Evolutionary conservation across 257 asterid species (phyloP).

Genomic region (Solanum appendiculatum): DNA sequence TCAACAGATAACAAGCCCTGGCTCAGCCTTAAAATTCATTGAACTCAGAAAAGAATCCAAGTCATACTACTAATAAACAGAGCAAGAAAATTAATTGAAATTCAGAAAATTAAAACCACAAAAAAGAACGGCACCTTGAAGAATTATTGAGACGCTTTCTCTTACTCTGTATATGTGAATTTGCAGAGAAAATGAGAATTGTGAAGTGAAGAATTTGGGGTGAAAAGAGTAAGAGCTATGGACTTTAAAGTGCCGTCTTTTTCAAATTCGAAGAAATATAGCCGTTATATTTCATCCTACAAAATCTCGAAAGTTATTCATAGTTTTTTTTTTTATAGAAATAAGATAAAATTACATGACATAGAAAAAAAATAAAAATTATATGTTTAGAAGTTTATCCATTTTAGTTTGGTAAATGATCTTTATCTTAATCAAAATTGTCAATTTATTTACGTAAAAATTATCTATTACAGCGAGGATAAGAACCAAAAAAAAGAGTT

Average conservation of each 20-base stretch:
- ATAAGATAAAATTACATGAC: not conserved
- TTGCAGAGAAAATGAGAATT: not conserved
- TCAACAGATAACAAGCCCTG: not conserved
- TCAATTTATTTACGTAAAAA: not conserved
- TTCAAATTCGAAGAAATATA: constrained; percentile 1
- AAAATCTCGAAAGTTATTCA: not conserved
- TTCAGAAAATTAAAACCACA: not conserved
- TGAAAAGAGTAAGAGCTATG: not conserved
- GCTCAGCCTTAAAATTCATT: not conserved
- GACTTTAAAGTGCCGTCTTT: not conserved
- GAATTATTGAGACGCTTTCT: not conserved
- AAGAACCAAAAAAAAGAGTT: not conserved
- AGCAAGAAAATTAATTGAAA: not conserved
- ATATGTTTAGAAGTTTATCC: too few species aligned
- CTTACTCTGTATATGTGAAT: not conserved
- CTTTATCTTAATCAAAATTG: not conserved
- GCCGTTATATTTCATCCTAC: not conserved
- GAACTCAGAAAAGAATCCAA: not conserved
- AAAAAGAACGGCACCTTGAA: not conserved
- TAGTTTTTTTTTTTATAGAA: not conserved
- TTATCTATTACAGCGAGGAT: not conserved
- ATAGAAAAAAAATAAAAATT: too few species aligned
- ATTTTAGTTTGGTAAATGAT: not conserved
- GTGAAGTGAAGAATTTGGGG: not conserved
- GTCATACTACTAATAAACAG: not conserved